These are phyloP conservation scores for Metschnikowia drakensbergensis DNA, from an alignment of 805 yeast genomes.

Conservation along the genomic window DNA sequence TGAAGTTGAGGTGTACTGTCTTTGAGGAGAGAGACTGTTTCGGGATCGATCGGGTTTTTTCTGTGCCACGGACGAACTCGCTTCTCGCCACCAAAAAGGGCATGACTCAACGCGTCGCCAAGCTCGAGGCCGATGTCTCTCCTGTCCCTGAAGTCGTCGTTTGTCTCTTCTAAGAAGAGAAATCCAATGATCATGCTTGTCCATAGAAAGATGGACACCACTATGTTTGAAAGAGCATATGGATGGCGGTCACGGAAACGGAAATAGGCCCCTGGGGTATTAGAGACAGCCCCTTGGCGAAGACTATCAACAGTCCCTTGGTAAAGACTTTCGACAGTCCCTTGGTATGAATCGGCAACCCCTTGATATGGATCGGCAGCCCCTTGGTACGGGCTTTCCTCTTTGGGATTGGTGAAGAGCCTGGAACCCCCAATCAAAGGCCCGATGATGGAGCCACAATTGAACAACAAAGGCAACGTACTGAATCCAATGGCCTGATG, in stretches of 20 bases:
- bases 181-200: slow-evolving; percentile 36
- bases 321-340: no score
- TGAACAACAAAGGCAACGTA: slow-evolving; percentile 58
- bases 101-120: slow-evolving; percentile 34
- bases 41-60: background rate
- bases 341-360: no score
- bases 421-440: slow-evolving; percentile 55
- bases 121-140: slow-evolving; percentile 44
- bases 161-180: slow-evolving; percentile 54
- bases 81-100: slow-evolving; percentile 18
- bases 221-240: slow-evolving; percentile 51
- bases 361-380: background rate
- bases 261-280: slow-evolving; percentile 12
- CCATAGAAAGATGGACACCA: slow-evolving; percentile 36
- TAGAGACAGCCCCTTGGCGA: no score
- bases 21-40: background rate
- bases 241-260: slow-evolving; percentile 39
- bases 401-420: slow-evolving; percentile 44
- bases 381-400: slow-evolving; percentile 16
- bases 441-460: slow-evolving; percentile 57
- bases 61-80: slow-evolving; percentile 24
- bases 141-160: slow-evolving; percentile 32
- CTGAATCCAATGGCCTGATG: slow-evolving; percentile 65
- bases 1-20: no score
- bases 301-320: no score